These are phyloP conservation scores for Silybum marianum DNA, from an alignment of 129 eudicot species.

Conservation along the genomic window DNA sequence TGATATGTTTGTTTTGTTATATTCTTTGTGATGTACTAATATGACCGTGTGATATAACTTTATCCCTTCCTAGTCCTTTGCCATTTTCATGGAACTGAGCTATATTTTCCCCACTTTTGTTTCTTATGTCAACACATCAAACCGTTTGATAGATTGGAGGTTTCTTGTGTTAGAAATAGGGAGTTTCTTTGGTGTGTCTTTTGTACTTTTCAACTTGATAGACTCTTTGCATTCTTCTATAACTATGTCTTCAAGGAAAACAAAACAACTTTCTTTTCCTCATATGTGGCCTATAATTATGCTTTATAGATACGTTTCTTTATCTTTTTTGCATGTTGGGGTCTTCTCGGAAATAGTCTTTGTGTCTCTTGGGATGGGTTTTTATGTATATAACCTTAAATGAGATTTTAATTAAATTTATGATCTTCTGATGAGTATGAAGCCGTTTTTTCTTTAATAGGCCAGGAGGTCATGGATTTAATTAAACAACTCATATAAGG, in stretches of 20 bases:
- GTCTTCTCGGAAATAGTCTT: neutral
- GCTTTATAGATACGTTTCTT: neutral
- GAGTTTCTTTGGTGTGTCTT: neutral
- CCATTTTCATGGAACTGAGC: neutral
- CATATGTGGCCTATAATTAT: neutral
- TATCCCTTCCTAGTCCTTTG: slow-evolving; percentile 1
- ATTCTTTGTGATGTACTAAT: slow-evolving; percentile 24
- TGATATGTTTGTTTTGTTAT: slow-evolving; percentile 23
- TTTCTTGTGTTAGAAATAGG: neutral
- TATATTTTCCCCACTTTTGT: neutral
- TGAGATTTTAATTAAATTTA: neutral
- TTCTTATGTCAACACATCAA: slow-evolving; percentile 6
- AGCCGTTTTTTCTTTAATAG: neutral
- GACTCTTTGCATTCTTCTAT: neutral
- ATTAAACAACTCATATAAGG: neutral
- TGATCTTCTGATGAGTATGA: neutral
- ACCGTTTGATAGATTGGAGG: neutral
- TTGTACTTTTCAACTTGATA: neutral
- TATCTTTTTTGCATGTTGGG: neutral
- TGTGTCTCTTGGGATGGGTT: neutral
- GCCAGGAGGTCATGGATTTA: neutral
- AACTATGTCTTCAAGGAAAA: neutral
- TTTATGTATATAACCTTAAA: neutral
- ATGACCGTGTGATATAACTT: slow-evolving; percentile 21
- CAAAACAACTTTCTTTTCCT: neutral